phyloP scores from a whole-genome alignment of 495 filamentous ascomycete species.

The Bacidia gigantensis region DNA sequence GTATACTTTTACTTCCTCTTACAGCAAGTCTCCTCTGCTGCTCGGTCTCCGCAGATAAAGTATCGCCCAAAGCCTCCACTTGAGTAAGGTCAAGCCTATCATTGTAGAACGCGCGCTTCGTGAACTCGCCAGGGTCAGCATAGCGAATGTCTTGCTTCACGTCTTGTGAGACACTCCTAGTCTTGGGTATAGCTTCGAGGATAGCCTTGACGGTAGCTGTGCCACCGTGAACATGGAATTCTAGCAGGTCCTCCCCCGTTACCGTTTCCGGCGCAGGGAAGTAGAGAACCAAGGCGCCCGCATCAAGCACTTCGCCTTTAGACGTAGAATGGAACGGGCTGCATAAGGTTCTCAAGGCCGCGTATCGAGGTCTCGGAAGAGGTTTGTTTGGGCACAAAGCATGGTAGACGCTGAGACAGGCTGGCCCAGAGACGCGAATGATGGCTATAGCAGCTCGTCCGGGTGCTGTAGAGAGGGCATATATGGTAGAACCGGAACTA shows the following conservation, averaged over 20 bases:
- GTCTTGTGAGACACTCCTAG: constrained; percentile 6
- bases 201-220: constrained; percentile 77
- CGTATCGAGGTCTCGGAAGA: constrained; percentile 59
- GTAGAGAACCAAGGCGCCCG: constrained; percentile 71
- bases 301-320: constrained; percentile 49
- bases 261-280: constrained; percentile 74
- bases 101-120: constrained; percentile 81
- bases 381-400: constrained; percentile 53
- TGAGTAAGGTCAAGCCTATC: constrained; percentile 77
- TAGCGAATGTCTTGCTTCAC: constrained; percentile 48
- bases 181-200: constrained; percentile 53
- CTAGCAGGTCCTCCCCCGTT: constrained; percentile 85
- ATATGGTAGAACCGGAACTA: constrained; percentile 51
- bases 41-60: constrained; percentile 76
- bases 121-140: constrained; percentile 93
- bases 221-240: constrained; percentile 90
- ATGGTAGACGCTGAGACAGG: constrained; percentile 59
- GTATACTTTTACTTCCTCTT: constrained; percentile 51
- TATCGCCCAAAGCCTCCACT: constrained; percentile 81
- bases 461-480: constrained; percentile 76
- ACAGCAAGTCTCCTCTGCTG: constrained; percentile 82
- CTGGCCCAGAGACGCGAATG: constrained; percentile 73
- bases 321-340: constrained; percentile 35
- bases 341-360: constrained; percentile 62
- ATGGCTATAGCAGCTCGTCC: constrained; percentile 87